Conservation (phyloP, 768 basidiomycete species). For the Auriscalpium orientale region DNA sequence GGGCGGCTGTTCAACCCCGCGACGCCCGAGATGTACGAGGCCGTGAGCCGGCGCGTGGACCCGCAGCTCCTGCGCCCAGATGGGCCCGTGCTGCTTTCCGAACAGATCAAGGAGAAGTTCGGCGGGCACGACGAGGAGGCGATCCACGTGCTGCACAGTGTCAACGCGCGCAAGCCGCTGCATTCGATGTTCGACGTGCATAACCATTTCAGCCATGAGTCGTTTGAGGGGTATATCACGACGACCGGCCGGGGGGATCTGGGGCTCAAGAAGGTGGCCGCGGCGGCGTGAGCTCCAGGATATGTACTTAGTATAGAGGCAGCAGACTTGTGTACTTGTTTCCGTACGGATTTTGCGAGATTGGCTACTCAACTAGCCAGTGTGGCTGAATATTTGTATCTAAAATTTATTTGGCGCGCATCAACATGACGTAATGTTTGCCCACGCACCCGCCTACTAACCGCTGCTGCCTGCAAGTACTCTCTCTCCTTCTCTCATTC, state of each 20-base stretch:
- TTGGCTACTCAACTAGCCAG: too few relatives aligned
- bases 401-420: too few relatives aligned
- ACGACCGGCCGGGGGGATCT: constrained; percentile 46
- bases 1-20: constrained; percentile 49
- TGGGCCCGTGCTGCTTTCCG: constrained; percentile 3
- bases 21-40: neutral
- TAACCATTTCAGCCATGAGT: constrained; percentile 62
- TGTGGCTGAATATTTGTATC: too few relatives aligned
- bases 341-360: too few relatives aligned
- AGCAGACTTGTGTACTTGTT: too few relatives aligned
- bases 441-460: too few relatives aligned
- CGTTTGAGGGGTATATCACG: constrained; percentile 54
- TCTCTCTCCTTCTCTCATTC: too few relatives aligned
- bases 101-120: constrained; percentile 11
- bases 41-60: neutral
- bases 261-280: constrained; percentile 32
- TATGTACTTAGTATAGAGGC: too few relatives aligned
- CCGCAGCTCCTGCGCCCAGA: constrained; percentile 3
- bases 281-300: neutral
- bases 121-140: constrained; percentile 38
- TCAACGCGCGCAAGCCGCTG: constrained; percentile 63
- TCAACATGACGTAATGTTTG: too few relatives aligned
- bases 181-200: constrained; percentile 57
- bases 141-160: constrained; percentile 43
- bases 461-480: too few relatives aligned